These are phyloP conservation scores for Stephanocyclus meneghinianus DNA, from an alignment of 352 stramenopile genomes.

Conservation along the genomic window DNA sequence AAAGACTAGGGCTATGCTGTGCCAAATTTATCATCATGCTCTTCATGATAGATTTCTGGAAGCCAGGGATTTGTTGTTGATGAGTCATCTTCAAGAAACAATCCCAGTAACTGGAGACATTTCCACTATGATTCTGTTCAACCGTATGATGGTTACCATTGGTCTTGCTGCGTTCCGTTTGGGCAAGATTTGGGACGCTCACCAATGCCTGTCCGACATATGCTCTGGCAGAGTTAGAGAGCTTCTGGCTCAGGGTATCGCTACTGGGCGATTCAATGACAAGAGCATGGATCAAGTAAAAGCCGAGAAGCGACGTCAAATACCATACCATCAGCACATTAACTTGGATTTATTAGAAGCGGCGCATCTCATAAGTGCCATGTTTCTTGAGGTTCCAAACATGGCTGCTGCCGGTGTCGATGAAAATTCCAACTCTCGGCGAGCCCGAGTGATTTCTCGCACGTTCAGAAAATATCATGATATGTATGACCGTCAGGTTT, in stretches of 20 bases:
- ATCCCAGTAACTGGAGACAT: conserved; percentile 87
- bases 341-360: conserved; percentile 98
- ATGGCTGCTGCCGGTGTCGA: conserved; percentile 86
- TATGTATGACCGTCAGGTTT: conserved; percentile 89
- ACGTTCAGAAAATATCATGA: conserved; percentile 91
- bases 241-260: conserved; percentile 92
- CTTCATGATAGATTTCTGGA: conserved; percentile 98
- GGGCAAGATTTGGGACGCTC: conserved; percentile 93
- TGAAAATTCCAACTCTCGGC: conserved; percentile 34
- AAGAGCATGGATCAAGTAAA: conserved; percentile 96
- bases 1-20: conserved; percentile 96
- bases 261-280: conserved; percentile 88
- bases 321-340: conserved; percentile 99
- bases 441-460: conserved; percentile 87
- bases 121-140: conserved; percentile 97
- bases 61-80: conserved; percentile 96
- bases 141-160: conserved; percentile 87
- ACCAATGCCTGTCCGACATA: conserved; percentile 96
- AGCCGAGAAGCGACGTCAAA: conserved; percentile 92
- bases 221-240: conserved; percentile 90
- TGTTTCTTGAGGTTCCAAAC: conserved; percentile 98
- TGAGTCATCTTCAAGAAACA: conserved; percentile 97
- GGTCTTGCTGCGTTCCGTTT: conserved; percentile 95
- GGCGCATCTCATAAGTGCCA: conserved; percentile 95
- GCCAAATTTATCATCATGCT: conserved; percentile 96